Evolutionary conservation across 2,329 filamentous ascomycete species (phyloP).

Genomic region (Fusarium illudens): DNA sequence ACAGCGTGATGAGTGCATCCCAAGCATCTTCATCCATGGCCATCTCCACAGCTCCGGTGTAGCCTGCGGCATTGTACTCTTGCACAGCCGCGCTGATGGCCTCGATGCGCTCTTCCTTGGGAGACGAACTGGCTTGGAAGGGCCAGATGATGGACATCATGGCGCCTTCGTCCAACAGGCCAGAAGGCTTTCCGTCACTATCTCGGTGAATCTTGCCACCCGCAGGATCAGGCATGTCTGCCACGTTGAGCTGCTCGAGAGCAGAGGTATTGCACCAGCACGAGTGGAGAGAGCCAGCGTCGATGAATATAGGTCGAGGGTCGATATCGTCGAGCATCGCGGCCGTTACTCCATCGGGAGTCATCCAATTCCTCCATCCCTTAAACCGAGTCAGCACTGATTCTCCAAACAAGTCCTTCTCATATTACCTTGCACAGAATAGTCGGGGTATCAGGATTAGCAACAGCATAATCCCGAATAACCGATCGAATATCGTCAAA

Average conservation of each 20-base stretch:
- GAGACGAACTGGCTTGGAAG: slow-evolving; percentile 57
- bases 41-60: slow-evolving; percentile 66
- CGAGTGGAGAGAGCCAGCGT: slow-evolving; percentile 62
- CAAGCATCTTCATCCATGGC: slow-evolving; percentile 67
- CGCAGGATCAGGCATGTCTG: slow-evolving; percentile 45
- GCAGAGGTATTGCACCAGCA: slow-evolving; percentile 64
- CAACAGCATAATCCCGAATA: not conserved
- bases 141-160: slow-evolving; percentile 48
- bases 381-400: no score
- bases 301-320: slow-evolving; percentile 62
- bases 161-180: not conserved
- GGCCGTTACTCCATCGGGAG: slow-evolving; percentile 54
- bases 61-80: slow-evolving; percentile 60
- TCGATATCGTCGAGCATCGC: slow-evolving; percentile 59
- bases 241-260: slow-evolving; percentile 56
- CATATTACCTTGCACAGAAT: not conserved
- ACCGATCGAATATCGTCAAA: not conserved
- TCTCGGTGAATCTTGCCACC: not conserved
- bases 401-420: no score
- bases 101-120: slow-evolving; percentile 55
- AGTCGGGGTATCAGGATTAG: not conserved
- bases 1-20: slow-evolving; percentile 57
- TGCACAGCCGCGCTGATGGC: slow-evolving; percentile 57
- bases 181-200: not conserved
- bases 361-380: slow-evolving; percentile 64